Percentiles rank a stretch among this genome's conserved stretches.
Evolutionary conservation across 176 grass and related monocot genomes (phyloP).

Genomic region (Echinochloa phyllopogon): DNA sequence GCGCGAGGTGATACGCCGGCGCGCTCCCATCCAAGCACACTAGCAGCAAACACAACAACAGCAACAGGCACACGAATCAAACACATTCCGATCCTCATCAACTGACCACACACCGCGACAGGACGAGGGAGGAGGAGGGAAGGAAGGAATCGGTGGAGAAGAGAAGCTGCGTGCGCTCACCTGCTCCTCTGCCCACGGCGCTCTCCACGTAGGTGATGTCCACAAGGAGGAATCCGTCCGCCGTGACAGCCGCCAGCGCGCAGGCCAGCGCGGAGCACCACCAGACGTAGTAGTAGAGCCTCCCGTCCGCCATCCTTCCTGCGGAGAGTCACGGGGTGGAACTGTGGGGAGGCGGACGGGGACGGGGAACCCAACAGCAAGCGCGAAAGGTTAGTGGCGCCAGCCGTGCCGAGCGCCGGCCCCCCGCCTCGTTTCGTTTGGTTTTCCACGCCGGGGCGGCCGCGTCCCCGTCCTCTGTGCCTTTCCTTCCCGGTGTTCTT

Average conservation of each 20-base stretch:
- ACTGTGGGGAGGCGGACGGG: background rate
- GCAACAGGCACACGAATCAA: background rate
- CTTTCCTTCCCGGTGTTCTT: background rate
- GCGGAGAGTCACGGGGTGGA: background rate
- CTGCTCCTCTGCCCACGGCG: slow-evolving; percentile 81
- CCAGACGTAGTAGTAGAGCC: background rate
- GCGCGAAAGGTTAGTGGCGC: background rate
- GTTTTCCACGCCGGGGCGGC: slow-evolving; percentile 6
- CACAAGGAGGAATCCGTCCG: slow-evolving; percentile 51
- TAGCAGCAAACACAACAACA: slow-evolving; percentile 20
- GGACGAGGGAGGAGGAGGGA: background rate
- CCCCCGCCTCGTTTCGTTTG: background rate
- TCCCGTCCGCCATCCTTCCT: slow-evolving; percentile 36
- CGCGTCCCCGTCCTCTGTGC: background rate
- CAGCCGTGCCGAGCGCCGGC: slow-evolving; percentile 22
- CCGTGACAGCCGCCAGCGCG: slow-evolving; percentile 36
- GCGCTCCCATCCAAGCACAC: slow-evolving; percentile 91
- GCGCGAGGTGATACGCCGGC: slow-evolving; percentile 78
- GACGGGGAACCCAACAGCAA: background rate
- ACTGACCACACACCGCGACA: background rate
- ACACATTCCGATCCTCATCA: background rate
- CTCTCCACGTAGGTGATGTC: slow-evolving; percentile 59
- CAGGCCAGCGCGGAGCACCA: slow-evolving; percentile 40
- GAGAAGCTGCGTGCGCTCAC: slow-evolving; percentile 30
- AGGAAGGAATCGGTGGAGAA: background rate